phyloP scores from a whole-genome alignment of 345 rosid genomes.

The Citrus cavaleriei region DNA sequence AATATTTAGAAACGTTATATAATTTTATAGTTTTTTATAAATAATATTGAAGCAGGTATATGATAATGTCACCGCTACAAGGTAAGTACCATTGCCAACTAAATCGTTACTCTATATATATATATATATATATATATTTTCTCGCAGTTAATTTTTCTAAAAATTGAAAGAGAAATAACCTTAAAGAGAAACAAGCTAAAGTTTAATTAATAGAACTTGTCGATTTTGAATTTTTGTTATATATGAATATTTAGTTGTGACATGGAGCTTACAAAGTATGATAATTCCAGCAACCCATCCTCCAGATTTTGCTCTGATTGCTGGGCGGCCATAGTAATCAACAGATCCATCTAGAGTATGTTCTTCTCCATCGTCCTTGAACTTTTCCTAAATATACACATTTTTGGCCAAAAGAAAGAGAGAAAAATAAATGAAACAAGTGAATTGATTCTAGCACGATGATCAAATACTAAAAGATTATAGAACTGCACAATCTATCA shows the following conservation, averaged over 20 bases:
- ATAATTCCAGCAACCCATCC: slow-evolving; percentile 77
- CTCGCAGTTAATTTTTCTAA: too few species aligned
- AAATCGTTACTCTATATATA: too few species aligned
- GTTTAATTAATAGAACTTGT: too few species aligned
- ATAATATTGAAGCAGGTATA: too few species aligned
- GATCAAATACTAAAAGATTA: background rate
- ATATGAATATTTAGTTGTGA: background rate
- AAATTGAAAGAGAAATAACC: too few species aligned
- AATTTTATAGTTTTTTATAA: too few species aligned
- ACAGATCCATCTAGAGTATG: slow-evolving; percentile 72
- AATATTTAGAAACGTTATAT: too few species aligned
- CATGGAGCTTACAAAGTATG: slow-evolving; percentile 59
- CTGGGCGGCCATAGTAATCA: slow-evolving; percentile 69
- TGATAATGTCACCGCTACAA: too few species aligned
- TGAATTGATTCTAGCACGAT: background rate
- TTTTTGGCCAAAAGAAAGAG: background rate
- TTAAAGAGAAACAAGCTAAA: too few species aligned
- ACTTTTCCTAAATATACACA: slow-evolving; percentile 26
- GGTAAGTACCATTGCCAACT: too few species aligned
- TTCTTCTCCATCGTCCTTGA: slow-evolving; percentile 41
- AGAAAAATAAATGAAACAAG: background rate
- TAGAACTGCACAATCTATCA: background rate
- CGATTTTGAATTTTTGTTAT: too few species aligned
- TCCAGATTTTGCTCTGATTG: slow-evolving; percentile 61
- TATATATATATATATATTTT: too few species aligned